Conservation (phyloP, 345 rosid species). For the Firmiana major region DNA sequence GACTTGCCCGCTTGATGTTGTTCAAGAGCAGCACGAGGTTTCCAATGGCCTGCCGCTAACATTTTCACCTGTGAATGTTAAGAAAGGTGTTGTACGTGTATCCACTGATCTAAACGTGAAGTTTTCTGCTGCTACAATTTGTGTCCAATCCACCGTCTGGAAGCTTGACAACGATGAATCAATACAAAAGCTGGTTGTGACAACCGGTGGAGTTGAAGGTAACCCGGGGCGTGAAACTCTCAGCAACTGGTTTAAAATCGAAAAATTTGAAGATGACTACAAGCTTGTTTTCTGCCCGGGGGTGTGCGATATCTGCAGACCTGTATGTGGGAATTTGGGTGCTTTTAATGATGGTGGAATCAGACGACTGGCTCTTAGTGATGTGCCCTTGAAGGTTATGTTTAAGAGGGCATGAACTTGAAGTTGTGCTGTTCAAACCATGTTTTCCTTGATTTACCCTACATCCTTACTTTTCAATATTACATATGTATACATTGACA, state of each 20-base stretch:
- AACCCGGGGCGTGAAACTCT: conserved; percentile 4
- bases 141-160: conserved; percentile 14
- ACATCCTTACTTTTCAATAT: background rate
- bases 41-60: conserved; percentile 28
- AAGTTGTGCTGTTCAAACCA: background rate
- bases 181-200: background rate
- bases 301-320: conserved; percentile 10
- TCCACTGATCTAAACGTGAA: conserved; percentile 35
- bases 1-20: conserved; percentile 33
- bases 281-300: conserved; percentile 15
- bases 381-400: conserved; percentile 15
- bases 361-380: conserved; percentile 1
- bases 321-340: conserved; percentile 6
- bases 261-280: conserved; percentile 13
- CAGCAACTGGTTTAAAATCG: conserved; percentile 21
- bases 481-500: background rate
- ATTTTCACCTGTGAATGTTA: conserved; percentile 26
- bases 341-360: conserved; percentile 5
- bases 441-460: background rate
- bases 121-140: background rate
- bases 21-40: conserved; percentile 23
- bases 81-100: conserved; percentile 19
- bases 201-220: conserved; percentile 16
- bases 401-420: background rate
- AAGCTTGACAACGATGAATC: conserved; percentile 8